Conservation (phyloP, 768 basidiomycete species). For the Pisolithus orientalis region DNA sequence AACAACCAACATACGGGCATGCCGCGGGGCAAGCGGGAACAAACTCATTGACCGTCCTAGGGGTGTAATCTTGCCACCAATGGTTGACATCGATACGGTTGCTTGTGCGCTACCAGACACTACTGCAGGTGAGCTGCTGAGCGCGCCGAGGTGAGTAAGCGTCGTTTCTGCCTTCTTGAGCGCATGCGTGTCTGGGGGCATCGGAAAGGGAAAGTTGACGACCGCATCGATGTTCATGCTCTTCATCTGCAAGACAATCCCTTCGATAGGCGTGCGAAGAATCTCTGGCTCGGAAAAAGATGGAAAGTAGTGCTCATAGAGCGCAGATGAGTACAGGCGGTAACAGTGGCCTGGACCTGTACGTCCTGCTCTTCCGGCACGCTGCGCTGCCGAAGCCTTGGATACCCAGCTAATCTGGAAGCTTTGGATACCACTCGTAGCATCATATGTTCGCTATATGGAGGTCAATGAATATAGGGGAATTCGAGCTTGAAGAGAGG, state of each 20-base stretch:
- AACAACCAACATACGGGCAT: constrained; percentile 91
- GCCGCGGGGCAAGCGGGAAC: constrained; percentile 91
- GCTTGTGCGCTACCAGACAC: constrained; percentile 10
- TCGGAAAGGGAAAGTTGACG: constrained; percentile 97
- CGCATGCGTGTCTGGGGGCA: constrained; percentile 76
- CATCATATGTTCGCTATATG: constrained; percentile 74
- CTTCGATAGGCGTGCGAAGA: constrained; percentile 92
- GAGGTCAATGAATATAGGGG: constrained; percentile 4
- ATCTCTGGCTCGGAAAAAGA: constrained; percentile 88
- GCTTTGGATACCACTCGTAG: constrained; percentile 76
- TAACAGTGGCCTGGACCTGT: constrained; percentile 99
- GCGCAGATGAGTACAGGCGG: constrained; percentile 89
- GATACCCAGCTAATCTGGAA: constrained; percentile 93
- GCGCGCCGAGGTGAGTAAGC: constrained; percentile 77
- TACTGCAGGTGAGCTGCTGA: constrained; percentile 35
- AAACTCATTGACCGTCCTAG: constrained; percentile 89
- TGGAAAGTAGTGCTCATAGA: constrained; percentile 91
- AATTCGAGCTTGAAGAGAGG: neutral
- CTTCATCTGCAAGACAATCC: constrained; percentile 97
- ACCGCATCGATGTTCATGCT: constrained; percentile 97
- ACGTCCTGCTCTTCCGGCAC: constrained; percentile 94
- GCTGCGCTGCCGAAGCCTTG: constrained; percentile 90
- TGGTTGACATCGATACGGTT: constrained; percentile 16
- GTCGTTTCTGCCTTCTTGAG: constrained; percentile 78
- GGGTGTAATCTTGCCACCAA: constrained; percentile 71